Conservation (phyloP, 441 rosid genomes). For the Manihot esculenta region DNA sequence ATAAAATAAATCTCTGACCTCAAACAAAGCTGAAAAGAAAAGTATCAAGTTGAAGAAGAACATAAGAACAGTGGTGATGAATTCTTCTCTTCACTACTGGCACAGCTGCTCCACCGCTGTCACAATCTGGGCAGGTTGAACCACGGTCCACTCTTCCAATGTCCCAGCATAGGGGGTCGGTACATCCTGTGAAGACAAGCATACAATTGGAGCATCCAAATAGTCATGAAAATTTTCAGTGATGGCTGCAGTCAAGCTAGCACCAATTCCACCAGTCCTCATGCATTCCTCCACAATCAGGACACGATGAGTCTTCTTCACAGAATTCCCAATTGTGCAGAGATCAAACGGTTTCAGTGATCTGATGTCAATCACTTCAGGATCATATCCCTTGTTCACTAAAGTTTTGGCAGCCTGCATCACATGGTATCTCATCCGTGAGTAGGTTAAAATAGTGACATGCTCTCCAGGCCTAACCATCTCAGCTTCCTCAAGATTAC, state of each 20-base stretch:
- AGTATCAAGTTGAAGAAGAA: conserved; percentile 3
- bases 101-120: conserved; percentile 91
- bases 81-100: conserved; percentile 38
- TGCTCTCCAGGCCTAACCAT: conserved; percentile 96
- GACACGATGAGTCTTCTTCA: conserved; percentile 91
- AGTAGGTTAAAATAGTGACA: conserved; percentile 79
- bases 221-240: conserved; percentile 80
- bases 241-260: conserved; percentile 86
- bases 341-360: conserved; percentile 92
- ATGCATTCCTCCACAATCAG: conserved; percentile 97
- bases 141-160: conserved; percentile 89
- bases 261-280: conserved; percentile 95
- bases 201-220: conserved; percentile 82
- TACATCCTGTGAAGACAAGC: conserved; percentile 94
- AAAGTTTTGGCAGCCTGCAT: conserved; percentile 94
- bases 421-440: conserved; percentile 91
- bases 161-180: conserved; percentile 94
- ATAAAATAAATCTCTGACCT: not conserved
- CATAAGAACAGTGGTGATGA: not conserved
- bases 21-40: not conserved
- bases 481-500: conserved; percentile 92
- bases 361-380: conserved; percentile 89
- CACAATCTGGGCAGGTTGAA: conserved; percentile 93
- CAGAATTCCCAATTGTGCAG: conserved; percentile 82
- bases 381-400: conserved; percentile 91